Conservation (phyloP, 768 basidiomycete genomes). For the Gelatoporia subvermispora region DNA sequence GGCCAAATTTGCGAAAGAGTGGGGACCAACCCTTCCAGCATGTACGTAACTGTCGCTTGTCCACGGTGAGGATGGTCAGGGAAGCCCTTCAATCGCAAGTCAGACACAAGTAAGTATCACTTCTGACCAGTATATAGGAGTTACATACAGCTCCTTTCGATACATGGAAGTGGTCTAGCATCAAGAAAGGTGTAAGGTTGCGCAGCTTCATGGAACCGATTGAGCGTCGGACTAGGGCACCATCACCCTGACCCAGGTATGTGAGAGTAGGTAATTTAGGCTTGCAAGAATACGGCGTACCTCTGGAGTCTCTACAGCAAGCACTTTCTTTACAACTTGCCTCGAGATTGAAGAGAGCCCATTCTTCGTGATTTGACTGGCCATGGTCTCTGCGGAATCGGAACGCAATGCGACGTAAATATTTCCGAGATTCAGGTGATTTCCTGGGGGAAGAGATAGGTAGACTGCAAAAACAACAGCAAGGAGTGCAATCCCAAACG, state of each 20-base stretch:
- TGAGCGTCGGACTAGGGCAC: conserved; percentile 78
- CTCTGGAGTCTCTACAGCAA: conserved; percentile 72
- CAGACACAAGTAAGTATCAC: neutral
- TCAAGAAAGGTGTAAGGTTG: conserved; percentile 87
- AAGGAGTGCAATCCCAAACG: conserved; percentile 4
- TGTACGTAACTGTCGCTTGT: conserved; percentile 85
- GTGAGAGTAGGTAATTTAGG: neutral
- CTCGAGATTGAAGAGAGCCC: conserved; percentile 38
- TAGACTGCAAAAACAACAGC: conserved; percentile 7
- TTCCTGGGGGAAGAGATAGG: conserved; percentile 2
- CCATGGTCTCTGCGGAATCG: neutral
- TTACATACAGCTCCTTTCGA: conserved; percentile 57
- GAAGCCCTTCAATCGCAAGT: conserved; percentile 52
- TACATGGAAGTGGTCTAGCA: conserved; percentile 83
- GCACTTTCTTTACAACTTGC: conserved; percentile 68
- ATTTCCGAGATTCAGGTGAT: neutral
- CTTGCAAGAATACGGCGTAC: conserved; percentile 27
- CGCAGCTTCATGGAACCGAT: conserved; percentile 73
- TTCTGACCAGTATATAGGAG: neutral
- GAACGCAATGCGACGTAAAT: neutral
- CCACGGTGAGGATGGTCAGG: conserved; percentile 93
- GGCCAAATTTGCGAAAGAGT: neutral
- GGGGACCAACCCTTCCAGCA: conserved; percentile 68
- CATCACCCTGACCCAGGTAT: conserved; percentile 52
- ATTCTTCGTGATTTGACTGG: neutral